These are phyloP conservation scores for Gossypium thurberi DNA, from an alignment of 345 rosid species.

Conservation along the genomic window DNA sequence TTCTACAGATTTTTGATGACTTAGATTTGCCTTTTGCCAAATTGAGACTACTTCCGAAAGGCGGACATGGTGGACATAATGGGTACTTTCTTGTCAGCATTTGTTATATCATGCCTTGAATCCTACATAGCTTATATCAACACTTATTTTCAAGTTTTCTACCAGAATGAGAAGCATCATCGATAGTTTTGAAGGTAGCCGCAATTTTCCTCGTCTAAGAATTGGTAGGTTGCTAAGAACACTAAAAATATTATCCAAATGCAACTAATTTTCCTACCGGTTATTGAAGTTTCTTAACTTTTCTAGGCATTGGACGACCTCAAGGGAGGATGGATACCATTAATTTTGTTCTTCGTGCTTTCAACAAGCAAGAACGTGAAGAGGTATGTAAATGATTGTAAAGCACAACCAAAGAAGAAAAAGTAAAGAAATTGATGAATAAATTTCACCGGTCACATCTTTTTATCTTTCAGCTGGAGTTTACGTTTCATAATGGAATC, in stretches of 20 bases:
- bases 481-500: conserved; percentile 56
- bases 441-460: neutral
- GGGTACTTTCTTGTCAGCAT: conserved; percentile 47
- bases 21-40: conserved; percentile 89
- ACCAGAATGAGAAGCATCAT: conserved; percentile 83
- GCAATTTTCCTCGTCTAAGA: conserved; percentile 91
- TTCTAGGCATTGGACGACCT: conserved; percentile 87
- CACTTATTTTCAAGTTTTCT: neutral
- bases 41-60: conserved; percentile 87
- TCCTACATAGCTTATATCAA: neutral
- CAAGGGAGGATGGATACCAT: conserved; percentile 88
- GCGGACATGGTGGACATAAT: conserved; percentile 98
- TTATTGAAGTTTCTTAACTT: conserved; percentile 8
- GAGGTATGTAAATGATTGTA: conserved; percentile 43
- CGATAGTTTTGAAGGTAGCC: conserved; percentile 81
- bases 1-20: conserved; percentile 76
- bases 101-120: neutral
- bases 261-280: neutral
- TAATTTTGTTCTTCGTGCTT: conserved; percentile 65
- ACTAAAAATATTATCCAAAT: neutral
- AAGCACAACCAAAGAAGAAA: neutral
- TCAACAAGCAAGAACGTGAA: conserved; percentile 63
- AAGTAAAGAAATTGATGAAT: neutral
- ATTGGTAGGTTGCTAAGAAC: conserved; percentile 43
- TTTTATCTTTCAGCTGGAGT: conserved; percentile 52